Conservation (phyloP, 768 basidiomycete species). For the Lactifluus rugatus region DNA sequence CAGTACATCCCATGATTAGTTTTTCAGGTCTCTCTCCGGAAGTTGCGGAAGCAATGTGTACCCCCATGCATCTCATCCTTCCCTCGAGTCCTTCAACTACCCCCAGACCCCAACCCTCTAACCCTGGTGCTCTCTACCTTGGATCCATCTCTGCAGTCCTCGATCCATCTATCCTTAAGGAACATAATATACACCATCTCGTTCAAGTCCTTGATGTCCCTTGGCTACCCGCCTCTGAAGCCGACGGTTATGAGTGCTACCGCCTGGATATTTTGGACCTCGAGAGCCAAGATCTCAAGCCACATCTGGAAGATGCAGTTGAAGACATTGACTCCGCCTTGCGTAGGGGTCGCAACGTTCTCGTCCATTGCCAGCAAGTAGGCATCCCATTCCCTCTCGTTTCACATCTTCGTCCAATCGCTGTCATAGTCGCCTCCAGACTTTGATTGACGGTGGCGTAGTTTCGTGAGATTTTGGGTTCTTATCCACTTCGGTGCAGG, state of each 20-base stretch:
- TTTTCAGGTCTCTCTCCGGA: constrained; percentile 68
- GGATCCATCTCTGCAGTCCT: constrained; percentile 54
- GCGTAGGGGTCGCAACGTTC: constrained; percentile 49
- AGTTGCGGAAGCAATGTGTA: constrained; percentile 77
- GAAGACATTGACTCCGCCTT: constrained; percentile 55
- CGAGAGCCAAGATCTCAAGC: constrained; percentile 48
- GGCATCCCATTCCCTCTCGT: constrained; percentile 20
- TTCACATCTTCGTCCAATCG: neutral
- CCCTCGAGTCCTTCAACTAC: constrained; percentile 21
- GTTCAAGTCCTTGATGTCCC: constrained; percentile 60
- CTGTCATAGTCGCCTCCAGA: constrained; percentile 9
- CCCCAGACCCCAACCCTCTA: constrained; percentile 18
- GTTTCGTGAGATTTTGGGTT: neutral
- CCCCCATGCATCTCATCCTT: constrained; percentile 74
- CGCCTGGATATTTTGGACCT: constrained; percentile 62
- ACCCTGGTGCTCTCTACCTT: constrained; percentile 52
- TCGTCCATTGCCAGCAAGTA: constrained; percentile 81
- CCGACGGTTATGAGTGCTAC: constrained; percentile 39
- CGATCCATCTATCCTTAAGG: constrained; percentile 43
- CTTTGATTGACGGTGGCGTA: constrained; percentile 4
- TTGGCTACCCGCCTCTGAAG: constrained; percentile 40
- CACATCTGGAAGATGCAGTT: constrained; percentile 61
- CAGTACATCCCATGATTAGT: constrained; percentile 48
- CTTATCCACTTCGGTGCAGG: constrained; percentile 32
- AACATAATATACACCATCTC: constrained; percentile 45